Conservation (phyloP, 257 asterid genomes). For the Avicennia marina region DNA sequence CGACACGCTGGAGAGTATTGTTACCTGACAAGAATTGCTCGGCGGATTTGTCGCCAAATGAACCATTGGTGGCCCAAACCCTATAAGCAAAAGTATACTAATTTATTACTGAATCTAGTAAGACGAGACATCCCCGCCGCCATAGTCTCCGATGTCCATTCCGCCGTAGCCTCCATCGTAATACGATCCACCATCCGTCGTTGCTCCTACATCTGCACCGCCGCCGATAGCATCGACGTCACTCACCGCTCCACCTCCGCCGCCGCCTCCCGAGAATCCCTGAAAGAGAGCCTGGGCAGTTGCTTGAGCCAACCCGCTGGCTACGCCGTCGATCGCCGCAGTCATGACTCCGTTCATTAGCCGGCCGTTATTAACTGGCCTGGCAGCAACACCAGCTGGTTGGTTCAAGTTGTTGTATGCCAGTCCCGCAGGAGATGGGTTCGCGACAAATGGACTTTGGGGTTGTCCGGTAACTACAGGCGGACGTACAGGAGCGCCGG, state of each 20-base stretch:
- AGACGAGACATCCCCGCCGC: conserved; percentile 23
- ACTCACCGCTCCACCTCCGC: neutral
- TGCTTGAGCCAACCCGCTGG: conserved; percentile 38
- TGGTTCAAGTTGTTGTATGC: conserved; percentile 4
- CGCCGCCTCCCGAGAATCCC: conserved; percentile 20
- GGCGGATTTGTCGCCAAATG: no score
- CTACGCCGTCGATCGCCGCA: conserved; percentile 19
- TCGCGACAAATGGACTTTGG: conserved; percentile 7
- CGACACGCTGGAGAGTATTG: no score
- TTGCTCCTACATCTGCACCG: conserved; percentile 12
- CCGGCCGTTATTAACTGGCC: conserved; percentile 13
- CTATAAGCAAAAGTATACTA: neutral
- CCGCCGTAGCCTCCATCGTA: conserved; percentile 18
- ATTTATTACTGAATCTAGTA: neutral
- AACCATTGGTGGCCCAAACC: no score
- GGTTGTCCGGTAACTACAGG: conserved; percentile 11
- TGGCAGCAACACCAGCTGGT: conserved; percentile 6
- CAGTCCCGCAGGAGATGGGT: conserved; percentile 1
- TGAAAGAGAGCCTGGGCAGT: conserved; percentile 28
- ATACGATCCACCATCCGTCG: conserved; percentile 9
- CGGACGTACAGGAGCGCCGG: conserved; percentile 1
- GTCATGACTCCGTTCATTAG: conserved; percentile 20
- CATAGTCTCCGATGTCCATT: conserved; percentile 24
- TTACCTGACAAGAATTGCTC: no score
- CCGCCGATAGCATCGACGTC: conserved; percentile 4